Base-by-base conservation (phyloP, 345 rosid species). In the Lumnitzera littorea region DNA sequence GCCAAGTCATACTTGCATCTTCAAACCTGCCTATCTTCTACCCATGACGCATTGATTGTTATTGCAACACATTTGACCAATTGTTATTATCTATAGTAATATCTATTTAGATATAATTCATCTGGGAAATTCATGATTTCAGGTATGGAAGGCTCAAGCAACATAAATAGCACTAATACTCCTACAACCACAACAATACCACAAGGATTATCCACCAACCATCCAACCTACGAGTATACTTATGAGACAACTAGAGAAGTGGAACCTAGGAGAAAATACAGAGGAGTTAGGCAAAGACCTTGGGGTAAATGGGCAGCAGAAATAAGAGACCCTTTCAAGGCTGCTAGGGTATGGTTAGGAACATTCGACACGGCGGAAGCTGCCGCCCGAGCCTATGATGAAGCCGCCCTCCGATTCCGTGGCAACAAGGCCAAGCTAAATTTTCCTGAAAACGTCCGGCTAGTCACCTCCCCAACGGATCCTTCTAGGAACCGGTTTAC, bases 241-340 rank as follows among this genome's bases (percentile, higher is more conserved):
- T 50, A 31, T 23, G 47, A 53, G 36, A 10, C 23, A 57, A 50
- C 60, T 63, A 50, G 74, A 53, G 16, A 13, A 24, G 41, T 12
- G 2, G 84, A 80, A 60, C 79, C 84, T 11, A 59, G 78, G 31
- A 76, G 98, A 51, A 84, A 73, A 70, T 91, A 88, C 64, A 75
- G 98, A 48, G 98, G 98, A 68, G 95, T 91, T 57, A 81, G 98
- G 64, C 95, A 83, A 63, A 74, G 98, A 67, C 96, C 97, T 1
- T 91, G 97, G 97, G 96, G 96, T 0, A 91, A 91, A 57, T 91
- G 98, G 98, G 98, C 98, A 2, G 98, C 98, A 3, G 98, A 91
- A 72, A 91, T 91, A 49, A 67, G 98, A 58, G 98, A 91, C 62
- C 98, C 98, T 0, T 68, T 91, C 64, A 91, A 81, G 65, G 98